A percentile compares a stretch with the other conserved stretches of the same genome.
These are phyloP conservation scores for Sutorius eximius DNA, from an alignment of 1,284 basidiomycete species.

Conservation along the genomic window DNA sequence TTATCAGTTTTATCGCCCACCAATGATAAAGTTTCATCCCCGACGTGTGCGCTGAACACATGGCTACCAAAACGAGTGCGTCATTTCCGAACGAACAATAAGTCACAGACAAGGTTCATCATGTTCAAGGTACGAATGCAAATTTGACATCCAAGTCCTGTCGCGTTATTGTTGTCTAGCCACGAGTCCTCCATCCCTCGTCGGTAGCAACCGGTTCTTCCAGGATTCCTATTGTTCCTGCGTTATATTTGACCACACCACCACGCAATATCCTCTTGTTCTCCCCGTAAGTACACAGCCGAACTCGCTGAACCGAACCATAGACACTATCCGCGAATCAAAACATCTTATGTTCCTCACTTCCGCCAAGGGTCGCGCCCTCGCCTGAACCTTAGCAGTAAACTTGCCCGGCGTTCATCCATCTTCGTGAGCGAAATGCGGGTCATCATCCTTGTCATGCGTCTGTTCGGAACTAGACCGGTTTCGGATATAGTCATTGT, in stretches of 20 bases:
- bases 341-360: slow-evolving; percentile 14
- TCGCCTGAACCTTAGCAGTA: slow-evolving; percentile 14
- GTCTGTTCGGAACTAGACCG: slow-evolving; percentile 35
- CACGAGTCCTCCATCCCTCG: neutral
- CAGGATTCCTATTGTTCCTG: slow-evolving; percentile 27
- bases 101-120: slow-evolving; percentile 25
- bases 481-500: slow-evolving; percentile 40
- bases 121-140: slow-evolving; percentile 29
- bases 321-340: slow-evolving; percentile 6
- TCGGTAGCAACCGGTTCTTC: slow-evolving; percentile 14
- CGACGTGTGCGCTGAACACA: too few relatives aligned
- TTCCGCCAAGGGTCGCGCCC: slow-evolving; percentile 9
- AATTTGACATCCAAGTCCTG: slow-evolving; percentile 19
- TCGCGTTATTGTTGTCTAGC: slow-evolving; percentile 23
- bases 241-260: slow-evolving; percentile 12
- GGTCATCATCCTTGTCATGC: slow-evolving; percentile 17
- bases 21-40: slow-evolving; percentile 22
- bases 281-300: slow-evolving; percentile 13
- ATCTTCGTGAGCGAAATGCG: slow-evolving; percentile 16
- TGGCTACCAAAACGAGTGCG: slow-evolving; percentile 4
- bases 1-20: slow-evolving; percentile 15
- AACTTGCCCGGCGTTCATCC: slow-evolving; percentile 2
- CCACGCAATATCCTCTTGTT: slow-evolving; percentile 6
- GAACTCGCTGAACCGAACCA: slow-evolving; percentile 3
- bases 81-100: slow-evolving; percentile 28